phyloP scores from a whole-genome alignment of 192 early-diverging fungal genomes.

The Kappamyces sp. region DNA sequence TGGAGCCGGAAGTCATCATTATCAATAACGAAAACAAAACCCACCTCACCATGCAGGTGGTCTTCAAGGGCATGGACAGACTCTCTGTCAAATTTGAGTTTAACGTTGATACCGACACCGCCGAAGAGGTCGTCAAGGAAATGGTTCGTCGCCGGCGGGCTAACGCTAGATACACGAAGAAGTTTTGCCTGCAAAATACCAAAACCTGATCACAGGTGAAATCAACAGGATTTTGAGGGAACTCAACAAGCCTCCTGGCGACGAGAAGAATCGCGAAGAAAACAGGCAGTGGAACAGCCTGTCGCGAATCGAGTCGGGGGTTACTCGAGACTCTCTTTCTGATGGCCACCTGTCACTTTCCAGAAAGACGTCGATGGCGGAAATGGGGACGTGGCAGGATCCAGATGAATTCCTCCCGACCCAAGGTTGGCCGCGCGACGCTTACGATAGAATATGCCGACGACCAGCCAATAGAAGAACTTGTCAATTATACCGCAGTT shows the following conservation, averaged over 20 bases:
- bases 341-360: constrained; percentile 15
- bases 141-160: constrained; percentile 51
- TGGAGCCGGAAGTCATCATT: constrained; percentile 71
- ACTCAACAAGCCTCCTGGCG: constrained; percentile 49
- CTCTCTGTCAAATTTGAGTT: constrained; percentile 82
- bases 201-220: constrained; percentile 72
- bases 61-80: constrained; percentile 71
- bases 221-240: constrained; percentile 79
- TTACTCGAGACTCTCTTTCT: constrained; percentile 11
- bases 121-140: constrained; percentile 72
- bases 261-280: constrained; percentile 60
- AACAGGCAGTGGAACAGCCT: constrained; percentile 25
- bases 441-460: constrained; percentile 38
- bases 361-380: constrained; percentile 26
- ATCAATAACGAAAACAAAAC: constrained; percentile 56
- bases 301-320: constrained; percentile 20
- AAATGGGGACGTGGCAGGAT: constrained; percentile 18
- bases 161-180: constrained; percentile 65
- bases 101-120: constrained; percentile 72
- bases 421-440: constrained; percentile 21
- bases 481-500: constrained; percentile 64
- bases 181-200: constrained; percentile 65
- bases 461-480: constrained; percentile 60
- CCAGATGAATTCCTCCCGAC: constrained; percentile 31
- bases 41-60: constrained; percentile 64